phyloP scores from a whole-genome alignment of 2,329 filamentous ascomycete genomes.

The Alternaria gansuensis region DNA sequence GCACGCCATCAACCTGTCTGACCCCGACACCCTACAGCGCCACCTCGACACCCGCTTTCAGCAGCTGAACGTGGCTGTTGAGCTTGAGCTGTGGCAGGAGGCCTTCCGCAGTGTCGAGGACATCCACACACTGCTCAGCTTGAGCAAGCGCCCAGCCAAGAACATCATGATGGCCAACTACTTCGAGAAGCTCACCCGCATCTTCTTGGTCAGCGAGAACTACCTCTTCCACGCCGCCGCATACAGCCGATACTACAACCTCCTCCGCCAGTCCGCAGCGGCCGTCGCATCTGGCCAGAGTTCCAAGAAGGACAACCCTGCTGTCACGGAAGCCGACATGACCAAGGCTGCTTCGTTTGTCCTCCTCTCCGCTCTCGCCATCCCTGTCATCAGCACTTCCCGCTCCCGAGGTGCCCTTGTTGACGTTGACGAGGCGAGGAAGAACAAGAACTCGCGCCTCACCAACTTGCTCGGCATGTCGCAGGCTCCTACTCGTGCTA shows the following conservation, averaged over 20 bases:
- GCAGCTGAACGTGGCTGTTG: constrained; percentile 96
- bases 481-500: constrained; percentile 84
- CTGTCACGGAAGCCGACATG: constrained; percentile 86
- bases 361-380: constrained; percentile 91
- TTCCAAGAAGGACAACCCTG: constrained; percentile 93
- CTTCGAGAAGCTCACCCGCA: constrained; percentile 98
- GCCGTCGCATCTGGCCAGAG: constrained; percentile 84
- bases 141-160: constrained; percentile 98
- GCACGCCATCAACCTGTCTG: constrained; percentile 98
- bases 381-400: constrained; percentile 98
- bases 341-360: constrained; percentile 96
- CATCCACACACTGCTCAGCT: constrained; percentile 94
- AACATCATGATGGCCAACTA: constrained; percentile 99
- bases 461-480: constrained; percentile 96
- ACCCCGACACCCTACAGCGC: constrained; percentile 95
- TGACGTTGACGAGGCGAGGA: constrained; percentile 94
- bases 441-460: constrained; percentile 98
- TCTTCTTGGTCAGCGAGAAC: constrained; percentile 99
- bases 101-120: constrained; percentile 99
- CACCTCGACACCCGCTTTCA: constrained; percentile 98
- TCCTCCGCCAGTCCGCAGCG: constrained; percentile 88
- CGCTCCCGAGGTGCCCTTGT: constrained; percentile 94
- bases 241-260: constrained; percentile 96
- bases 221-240: constrained; percentile 98
- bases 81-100: constrained; percentile 98